These are phyloP conservation scores for Irpex sp. DNA, from an alignment of 1,284 basidiomycete genomes.

Conservation along the genomic window DNA sequence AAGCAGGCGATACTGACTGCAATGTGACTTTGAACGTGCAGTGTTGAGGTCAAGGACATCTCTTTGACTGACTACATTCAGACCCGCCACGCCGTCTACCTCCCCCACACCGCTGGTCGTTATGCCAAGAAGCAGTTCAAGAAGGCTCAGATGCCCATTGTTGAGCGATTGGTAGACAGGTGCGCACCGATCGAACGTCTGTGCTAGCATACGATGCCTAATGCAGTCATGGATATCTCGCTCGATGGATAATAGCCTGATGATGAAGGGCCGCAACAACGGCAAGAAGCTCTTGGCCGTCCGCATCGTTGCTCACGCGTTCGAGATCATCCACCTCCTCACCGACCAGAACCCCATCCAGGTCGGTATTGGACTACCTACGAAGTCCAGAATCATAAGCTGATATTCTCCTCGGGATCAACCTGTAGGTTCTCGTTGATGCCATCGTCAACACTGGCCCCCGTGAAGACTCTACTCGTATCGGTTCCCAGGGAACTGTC, in stretches of 20 bases:
- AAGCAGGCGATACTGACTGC: background rate
- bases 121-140: conserved; percentile 99
- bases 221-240: background rate
- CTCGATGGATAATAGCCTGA: conserved; percentile 56
- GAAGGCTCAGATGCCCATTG: conserved; percentile 99
- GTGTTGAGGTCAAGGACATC: conserved; percentile 99
- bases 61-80: conserved; percentile 99
- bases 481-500: conserved; percentile 99
- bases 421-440: conserved; percentile 79
- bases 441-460: conserved; percentile 99
- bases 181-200: conserved; percentile 35
- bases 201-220: conserved; percentile 37
- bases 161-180: conserved; percentile 98
- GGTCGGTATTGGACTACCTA: conserved; percentile 43
- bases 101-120: conserved; percentile 98
- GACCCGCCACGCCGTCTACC: conserved; percentile 96
- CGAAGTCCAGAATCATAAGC: background rate
- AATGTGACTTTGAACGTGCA: conserved; percentile 36
- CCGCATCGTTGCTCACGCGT: conserved; percentile 99
- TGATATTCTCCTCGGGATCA: background rate
- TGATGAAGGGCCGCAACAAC: conserved; percentile 99
- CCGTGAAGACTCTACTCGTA: conserved; percentile 99
- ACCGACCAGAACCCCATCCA: conserved; percentile 99
- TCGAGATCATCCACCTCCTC: conserved; percentile 99
- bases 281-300: conserved; percentile 99